Evolutionary conservation across 192 early-diverging fungal genomes (phyloP).

Genomic region (Coemansia sp.): DNA sequence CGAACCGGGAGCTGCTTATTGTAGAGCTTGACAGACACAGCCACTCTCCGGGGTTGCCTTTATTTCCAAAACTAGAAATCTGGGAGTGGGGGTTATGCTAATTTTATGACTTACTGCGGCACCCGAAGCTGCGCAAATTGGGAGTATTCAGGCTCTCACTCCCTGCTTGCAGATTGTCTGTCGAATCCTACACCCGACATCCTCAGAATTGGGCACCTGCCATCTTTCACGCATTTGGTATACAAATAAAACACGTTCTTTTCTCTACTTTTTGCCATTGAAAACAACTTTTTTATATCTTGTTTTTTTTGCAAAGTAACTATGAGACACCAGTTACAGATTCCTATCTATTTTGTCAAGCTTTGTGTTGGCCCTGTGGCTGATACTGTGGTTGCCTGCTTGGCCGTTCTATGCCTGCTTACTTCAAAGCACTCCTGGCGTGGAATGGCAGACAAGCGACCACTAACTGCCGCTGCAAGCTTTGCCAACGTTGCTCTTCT

Average conservation of each 20-base stretch:
- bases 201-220: neutral
- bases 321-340: slow-evolving; percentile 1
- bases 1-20: neutral
- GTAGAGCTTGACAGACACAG: neutral
- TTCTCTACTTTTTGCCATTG: neutral
- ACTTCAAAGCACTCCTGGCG: too few relatives aligned
- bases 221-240: neutral
- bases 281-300: neutral
- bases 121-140: neutral
- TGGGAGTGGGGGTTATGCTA: neutral
- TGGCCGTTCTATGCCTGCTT: too few relatives aligned
- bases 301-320: neutral
- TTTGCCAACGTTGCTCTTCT: neutral
- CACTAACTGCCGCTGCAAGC: neutral
- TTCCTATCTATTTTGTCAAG: neutral
- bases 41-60: neutral
- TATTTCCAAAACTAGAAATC: neutral
- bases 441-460: too few relatives aligned
- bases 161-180: neutral
- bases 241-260: too few relatives aligned
- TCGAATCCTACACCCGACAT: neutral
- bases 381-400: neutral
- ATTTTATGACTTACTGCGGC: neutral
- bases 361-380: neutral
- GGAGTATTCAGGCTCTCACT: neutral